These are phyloP conservation scores for Sporothrix mexicana DNA, from an alignment of 2,329 filamentous ascomycete genomes.

Conservation along the genomic window DNA sequence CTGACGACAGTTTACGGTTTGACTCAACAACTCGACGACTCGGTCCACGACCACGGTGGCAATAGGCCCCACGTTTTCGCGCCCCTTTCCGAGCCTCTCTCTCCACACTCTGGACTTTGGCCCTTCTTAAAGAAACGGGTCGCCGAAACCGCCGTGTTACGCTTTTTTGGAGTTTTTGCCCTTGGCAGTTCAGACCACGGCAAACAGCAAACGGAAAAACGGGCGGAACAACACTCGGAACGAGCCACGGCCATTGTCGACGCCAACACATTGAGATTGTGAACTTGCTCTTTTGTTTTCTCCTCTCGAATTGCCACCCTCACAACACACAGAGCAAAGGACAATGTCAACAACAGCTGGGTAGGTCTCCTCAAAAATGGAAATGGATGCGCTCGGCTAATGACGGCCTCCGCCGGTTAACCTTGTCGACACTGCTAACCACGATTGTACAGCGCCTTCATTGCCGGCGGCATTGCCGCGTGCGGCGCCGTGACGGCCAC, in stretches of 20 bases:
- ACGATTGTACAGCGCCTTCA: constrained; percentile 70
- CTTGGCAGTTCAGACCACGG: constrained; percentile 11
- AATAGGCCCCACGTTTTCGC: neutral
- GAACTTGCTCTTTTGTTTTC: neutral
- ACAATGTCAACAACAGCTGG: constrained; percentile 38
- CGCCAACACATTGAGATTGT: neutral
- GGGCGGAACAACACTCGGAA: neutral
- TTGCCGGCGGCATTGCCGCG: constrained; percentile 94
- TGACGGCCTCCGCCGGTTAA: neutral
- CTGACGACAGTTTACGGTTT: too few relatives aligned
- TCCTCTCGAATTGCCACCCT: neutral
- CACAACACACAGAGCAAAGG: neutral
- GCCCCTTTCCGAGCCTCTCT: neutral
- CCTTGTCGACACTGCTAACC: too few relatives aligned
- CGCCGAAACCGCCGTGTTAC: constrained; percentile 31
- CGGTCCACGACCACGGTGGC: neutral
- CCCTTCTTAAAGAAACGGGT: constrained; percentile 14
- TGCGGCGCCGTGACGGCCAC: constrained; percentile 97
- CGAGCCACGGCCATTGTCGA: neutral
- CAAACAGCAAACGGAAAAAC: neutral
- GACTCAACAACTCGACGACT: too few relatives aligned
- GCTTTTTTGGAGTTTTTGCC: constrained; percentile 4
- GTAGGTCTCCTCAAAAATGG: too few relatives aligned
- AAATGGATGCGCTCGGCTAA: neutral
- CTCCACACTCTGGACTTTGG: constrained; percentile 18